Evolutionary conservation across 176 grass and related monocot species (phyloP).

Genomic region (Carex parvula): DNA sequence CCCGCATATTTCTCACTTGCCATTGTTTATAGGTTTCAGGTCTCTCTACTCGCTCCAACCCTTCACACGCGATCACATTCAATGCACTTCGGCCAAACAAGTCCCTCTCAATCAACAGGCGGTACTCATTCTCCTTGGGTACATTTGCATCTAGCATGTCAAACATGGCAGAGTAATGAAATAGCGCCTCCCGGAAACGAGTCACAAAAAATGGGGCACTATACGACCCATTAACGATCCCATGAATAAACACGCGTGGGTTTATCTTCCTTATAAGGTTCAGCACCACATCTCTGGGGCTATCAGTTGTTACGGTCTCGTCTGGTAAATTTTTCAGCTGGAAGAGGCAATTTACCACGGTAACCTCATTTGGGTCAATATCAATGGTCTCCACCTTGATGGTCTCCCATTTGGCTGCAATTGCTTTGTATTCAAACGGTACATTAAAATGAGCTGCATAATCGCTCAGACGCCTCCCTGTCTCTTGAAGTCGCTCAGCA

Average conservation of each 20-base stretch:
- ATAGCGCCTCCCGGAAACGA: constrained; percentile 69
- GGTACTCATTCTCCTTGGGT: constrained; percentile 57
- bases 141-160: constrained; percentile 69
- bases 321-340: constrained; percentile 72
- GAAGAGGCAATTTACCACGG: constrained; percentile 54
- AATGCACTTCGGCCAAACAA: constrained; percentile 56
- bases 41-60: constrained; percentile 41
- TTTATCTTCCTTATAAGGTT: constrained; percentile 56
- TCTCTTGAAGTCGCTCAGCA: constrained; percentile 54
- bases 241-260: constrained; percentile 56
- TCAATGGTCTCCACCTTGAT: constrained; percentile 47
- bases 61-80: constrained; percentile 74
- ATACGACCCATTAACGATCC: constrained; percentile 61
- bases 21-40: constrained; percentile 67
- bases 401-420: constrained; percentile 57
- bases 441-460: constrained; percentile 51
- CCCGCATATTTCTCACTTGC: constrained; percentile 72
- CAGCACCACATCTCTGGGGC: constrained; percentile 60
- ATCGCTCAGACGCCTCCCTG: constrained; percentile 47
- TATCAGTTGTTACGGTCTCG: constrained; percentile 66
- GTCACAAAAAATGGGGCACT: constrained; percentile 81
- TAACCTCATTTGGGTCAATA: constrained; percentile 52
- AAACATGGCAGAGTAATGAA: constrained; percentile 65
- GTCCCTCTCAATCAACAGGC: constrained; percentile 66
- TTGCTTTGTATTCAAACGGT: constrained; percentile 50